phyloP scores from a whole-genome alignment of 1,284 basidiomycete species.

The Pseudozyma pruni region DNA sequence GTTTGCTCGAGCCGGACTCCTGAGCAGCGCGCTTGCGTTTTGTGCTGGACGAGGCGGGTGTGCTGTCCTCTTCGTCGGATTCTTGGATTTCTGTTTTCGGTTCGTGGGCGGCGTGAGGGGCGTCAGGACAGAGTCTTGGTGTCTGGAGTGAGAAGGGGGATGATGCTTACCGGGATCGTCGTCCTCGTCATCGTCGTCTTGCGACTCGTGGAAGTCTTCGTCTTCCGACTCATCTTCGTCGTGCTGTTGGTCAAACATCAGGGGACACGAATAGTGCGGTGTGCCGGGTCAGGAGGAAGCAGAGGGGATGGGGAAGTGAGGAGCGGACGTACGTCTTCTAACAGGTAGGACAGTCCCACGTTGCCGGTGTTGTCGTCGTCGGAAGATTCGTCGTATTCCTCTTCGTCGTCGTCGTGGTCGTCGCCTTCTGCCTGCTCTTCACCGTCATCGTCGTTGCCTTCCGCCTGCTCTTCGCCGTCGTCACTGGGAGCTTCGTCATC shows the following conservation, averaged over 20 bases:
- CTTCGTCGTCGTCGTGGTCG: slow-evolving; percentile 7
- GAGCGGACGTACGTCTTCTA: slow-evolving; percentile 32
- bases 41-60: slow-evolving; percentile 21
- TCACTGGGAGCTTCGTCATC: background rate
- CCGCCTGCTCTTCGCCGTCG: background rate
- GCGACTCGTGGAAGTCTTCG: slow-evolving; percentile 30
- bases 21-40: slow-evolving; percentile 17
- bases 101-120: too few relatives aligned
- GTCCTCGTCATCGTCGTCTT: slow-evolving; percentile 41
- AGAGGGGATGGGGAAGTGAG: too few relatives aligned
- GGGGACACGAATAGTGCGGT: too few relatives aligned
- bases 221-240: slow-evolving; percentile 35
- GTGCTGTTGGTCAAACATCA: slow-evolving; percentile 10
- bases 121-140: too few relatives aligned
- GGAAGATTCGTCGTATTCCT: background rate
- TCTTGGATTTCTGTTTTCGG: slow-evolving; percentile 39
- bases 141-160: too few relatives aligned
- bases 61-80: slow-evolving; percentile 33
- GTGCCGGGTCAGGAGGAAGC: too few relatives aligned
- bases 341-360: slow-evolving; percentile 28
- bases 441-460: background rate
- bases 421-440: background rate
- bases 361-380: slow-evolving; percentile 10
- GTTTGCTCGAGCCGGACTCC: slow-evolving; percentile 5
- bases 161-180: slow-evolving; percentile 31